A percentile compares a stretch with the other conserved stretches of the same genome.
These are phyloP conservation scores for Neurospora sublineolata DNA, from an alignment of 495 filamentous ascomycete species.

Conservation along the genomic window DNA sequence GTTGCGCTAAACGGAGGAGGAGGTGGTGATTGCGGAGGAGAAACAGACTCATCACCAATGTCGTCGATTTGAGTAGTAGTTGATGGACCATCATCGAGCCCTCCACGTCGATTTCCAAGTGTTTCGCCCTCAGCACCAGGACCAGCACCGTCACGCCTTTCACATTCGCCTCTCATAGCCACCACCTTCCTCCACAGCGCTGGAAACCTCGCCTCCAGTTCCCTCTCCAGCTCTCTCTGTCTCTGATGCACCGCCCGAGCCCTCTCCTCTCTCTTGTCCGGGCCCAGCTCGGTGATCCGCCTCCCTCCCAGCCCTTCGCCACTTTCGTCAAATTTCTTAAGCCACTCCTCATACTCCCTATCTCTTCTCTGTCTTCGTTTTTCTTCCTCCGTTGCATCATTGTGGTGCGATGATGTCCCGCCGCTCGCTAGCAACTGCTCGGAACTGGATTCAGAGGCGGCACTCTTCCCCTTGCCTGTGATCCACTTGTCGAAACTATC, in stretches of 20 bases:
- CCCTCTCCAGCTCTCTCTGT: constrained; percentile 28
- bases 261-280: constrained; percentile 28
- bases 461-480: constrained; percentile 9
- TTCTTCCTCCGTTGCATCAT: constrained; percentile 16
- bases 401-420: neutral
- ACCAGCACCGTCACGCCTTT: constrained; percentile 8
- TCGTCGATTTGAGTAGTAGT: neutral
- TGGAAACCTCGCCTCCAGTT: constrained; percentile 26
- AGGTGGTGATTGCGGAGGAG: neutral
- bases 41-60: neutral
- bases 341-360: constrained; percentile 26
- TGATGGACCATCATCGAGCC: constrained; percentile 3
- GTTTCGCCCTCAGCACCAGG: neutral
- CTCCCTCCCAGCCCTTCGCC: constrained; percentile 19
- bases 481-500: constrained; percentile 35
- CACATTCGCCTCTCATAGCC: constrained; percentile 15
- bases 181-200: constrained; percentile 25
- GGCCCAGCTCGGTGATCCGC: constrained; percentile 22
- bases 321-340: constrained; percentile 19
- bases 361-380: constrained; percentile 7
- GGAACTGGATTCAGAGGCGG: neutral
- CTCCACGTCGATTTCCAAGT: neutral
- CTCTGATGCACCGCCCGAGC: constrained; percentile 24
- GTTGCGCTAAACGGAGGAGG: neutral
- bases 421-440: neutral